Evolutionary conservation across 352 stramenopile species (phyloP), one percentile per base, ranked within the genome.

Genomic region (Blastocystis sp.): DNA sequence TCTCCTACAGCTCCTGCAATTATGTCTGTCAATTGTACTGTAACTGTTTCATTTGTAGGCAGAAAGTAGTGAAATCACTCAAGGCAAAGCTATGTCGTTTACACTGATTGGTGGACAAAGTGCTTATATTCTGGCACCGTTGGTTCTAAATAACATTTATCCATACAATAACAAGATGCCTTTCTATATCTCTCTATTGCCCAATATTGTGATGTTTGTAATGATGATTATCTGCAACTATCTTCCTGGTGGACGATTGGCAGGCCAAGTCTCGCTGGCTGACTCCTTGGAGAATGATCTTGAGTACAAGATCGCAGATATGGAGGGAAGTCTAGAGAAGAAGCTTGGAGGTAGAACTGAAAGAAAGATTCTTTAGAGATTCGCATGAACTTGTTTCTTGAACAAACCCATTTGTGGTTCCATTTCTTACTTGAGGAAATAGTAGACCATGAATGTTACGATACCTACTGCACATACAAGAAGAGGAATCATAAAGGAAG

Each of bases 81-180:
- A 87, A 42, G 77, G 77, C 51, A 74, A 87, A 54, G 77, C 77
- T 24, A 24, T 87, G 19, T 58, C 51, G 42, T 37, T 77, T 11
- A 78, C 67, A n/a, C 57, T 69, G 27, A 43, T 66, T 35, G 77
- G 77, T 49, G 77, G 77, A 32, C 77, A 87, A 39, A 32, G 37
- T 24, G 59, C 77, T 9, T 58, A 87, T 32, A 49, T 87, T 61
- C 51, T 87, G 39, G 37, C 5, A 21, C 77, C 77, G 1, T 54
- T 87, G 5, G 46, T 87, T 9, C 37, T 87, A n/a, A 78, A 78
- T 39, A 78, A 87, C 27, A 87, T 87, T 19, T 87, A 87, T 63
- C 77, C 77, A 2, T 35, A 57, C 21, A 51, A 87, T 42, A 87
- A 87, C 27, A 21, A 77, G 16, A 37, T 87, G 39, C 77, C 77